Evolutionary conservation across 257 asterid genomes (phyloP).

Genomic region (Solanum dulcamara): DNA sequence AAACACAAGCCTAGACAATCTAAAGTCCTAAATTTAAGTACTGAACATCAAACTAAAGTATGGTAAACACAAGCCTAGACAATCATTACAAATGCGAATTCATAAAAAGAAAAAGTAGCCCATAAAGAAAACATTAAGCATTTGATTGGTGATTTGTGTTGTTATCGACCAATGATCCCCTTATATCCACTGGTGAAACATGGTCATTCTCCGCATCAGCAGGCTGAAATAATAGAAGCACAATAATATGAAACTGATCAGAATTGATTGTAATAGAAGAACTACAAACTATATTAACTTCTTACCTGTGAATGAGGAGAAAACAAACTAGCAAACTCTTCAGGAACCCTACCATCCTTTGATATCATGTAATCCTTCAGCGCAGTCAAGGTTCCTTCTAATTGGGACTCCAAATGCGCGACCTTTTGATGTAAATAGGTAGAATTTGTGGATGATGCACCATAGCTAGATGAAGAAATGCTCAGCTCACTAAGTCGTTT

Average conservation of each 20-base stretch:
- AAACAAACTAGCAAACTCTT: background rate
- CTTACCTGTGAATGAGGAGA: background rate
- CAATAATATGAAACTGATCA: background rate
- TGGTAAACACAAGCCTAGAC: background rate
- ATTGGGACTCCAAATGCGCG: background rate
- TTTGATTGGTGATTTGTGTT: background rate
- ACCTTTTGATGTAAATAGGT: background rate
- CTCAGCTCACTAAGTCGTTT: background rate
- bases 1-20: background rate
- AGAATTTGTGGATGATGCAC: background rate
- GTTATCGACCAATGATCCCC: background rate
- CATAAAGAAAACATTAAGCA: background rate
- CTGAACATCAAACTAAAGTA: background rate
- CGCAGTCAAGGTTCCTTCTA: background rate
- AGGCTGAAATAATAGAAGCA: background rate
- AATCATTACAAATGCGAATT: background rate
- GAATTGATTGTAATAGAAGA: too few species aligned
- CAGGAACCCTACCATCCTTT: background rate
- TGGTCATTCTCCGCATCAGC: background rate
- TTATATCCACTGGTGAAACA: background rate
- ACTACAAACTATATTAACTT: background rate
- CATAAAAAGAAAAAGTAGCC: background rate
- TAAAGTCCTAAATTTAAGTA: background rate
- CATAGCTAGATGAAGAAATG: background rate
- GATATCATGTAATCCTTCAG: background rate